Conservation (phyloP, 1,139 yeast species). For the Diutina rugosa region DNA sequence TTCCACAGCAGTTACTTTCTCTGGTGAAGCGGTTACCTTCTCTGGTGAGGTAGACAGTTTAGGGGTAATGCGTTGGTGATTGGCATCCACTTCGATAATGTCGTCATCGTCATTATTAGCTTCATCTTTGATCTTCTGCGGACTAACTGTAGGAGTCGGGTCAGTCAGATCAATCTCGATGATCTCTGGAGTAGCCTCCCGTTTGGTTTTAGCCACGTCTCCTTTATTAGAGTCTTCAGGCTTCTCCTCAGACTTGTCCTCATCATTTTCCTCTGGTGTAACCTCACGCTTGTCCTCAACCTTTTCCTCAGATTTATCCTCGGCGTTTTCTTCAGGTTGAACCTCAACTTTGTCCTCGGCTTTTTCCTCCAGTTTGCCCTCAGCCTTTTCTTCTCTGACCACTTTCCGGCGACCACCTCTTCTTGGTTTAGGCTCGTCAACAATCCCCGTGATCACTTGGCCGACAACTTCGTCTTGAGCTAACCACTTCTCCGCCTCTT, state of each 20-base stretch:
- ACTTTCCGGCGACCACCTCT: background rate
- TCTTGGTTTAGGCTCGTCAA: background rate
- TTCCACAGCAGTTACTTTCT: background rate
- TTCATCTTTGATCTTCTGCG: background rate
- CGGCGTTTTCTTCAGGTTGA: background rate
- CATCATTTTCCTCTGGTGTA: background rate
- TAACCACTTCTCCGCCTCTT: slow-evolving; percentile 26
- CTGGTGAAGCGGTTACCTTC: background rate
- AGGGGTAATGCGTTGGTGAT: background rate
- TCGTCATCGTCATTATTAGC: background rate
- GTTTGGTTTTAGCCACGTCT: background rate
- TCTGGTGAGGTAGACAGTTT: too few relatives aligned
- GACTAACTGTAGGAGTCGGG: background rate
- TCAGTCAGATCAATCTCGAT: background rate
- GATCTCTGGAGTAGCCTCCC: background rate
- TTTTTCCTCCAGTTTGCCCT: background rate
- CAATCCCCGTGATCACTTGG: background rate
- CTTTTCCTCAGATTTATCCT: background rate
- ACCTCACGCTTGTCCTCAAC: background rate
- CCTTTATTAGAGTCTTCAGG: background rate
- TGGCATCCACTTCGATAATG: background rate
- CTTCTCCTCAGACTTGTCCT: background rate
- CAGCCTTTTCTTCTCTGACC: background rate
- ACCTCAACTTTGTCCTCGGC: background rate
- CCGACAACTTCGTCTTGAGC: slow-evolving; percentile 14